Evolutionary conservation across 176 grass and related monocot genomes (phyloP), one percentile per base, ranked within the genome.

Genomic region (Triticum monococcum): DNA sequence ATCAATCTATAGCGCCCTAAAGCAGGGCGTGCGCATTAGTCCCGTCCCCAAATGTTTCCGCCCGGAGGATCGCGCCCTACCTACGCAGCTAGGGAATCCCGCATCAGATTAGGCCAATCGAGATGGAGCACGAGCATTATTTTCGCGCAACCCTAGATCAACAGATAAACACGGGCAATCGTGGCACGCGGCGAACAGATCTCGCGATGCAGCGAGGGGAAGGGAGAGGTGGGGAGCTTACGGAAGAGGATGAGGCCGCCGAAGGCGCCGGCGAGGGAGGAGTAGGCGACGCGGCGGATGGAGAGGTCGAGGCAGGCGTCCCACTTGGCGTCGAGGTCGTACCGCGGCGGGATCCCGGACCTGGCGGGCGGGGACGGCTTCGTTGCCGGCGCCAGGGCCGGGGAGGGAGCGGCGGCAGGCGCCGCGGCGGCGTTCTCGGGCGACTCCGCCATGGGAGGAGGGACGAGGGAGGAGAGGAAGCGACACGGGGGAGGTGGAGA

Each of bases 301-400:
- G 93, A 90, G 91, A 98, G 78, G 83, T 98, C 96, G 63, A 98
- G 83, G 85, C 96, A 98, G 11, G 89, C 89, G 76, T 98, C 91
- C 93, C 96, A 98, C 88, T 95, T 98, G 70, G 89, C 89, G 78
- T 92, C 93, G 32, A 95, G 93, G 88, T 98, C 91, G 62, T 91
- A 95, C 48, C 87, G 93, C 76, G 88, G 93, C 25, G 87, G 88
- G 74, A 88, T 89, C 78, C 31, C 72, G 1, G 65, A 60, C 82
- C 72, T 78, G 30, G 86, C 1, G 40, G 78, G 77, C 52, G 81
- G 79, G 28, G 79, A 38, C 16, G 73, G 25, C 60, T 50, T 52
- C 3, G 46, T 31, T 20, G 74, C 54, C 9, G 30, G 46, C 1
- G 87, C 25, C 12, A 68, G 24, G 1, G 38, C 38, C 2, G 77